Percentiles rank a stretch among this genome's conserved stretches.
phyloP scores from a whole-genome alignment of 495 filamentous ascomycete genomes.

The Talaromyces wortmannii region DNA sequence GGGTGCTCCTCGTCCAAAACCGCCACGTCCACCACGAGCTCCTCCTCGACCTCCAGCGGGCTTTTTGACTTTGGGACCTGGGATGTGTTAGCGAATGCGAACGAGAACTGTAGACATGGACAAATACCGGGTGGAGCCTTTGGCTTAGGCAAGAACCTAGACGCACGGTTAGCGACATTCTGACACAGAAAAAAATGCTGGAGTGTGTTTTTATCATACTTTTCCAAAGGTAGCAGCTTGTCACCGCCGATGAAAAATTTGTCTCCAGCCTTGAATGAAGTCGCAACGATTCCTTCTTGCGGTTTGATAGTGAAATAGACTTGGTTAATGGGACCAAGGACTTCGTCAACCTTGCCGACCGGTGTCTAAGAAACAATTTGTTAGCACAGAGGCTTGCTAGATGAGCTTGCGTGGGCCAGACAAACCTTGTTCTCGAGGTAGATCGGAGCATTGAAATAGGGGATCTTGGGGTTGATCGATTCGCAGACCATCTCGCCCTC shows the following conservation, averaged over 20 bases:
- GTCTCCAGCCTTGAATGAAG: constrained; percentile 90
- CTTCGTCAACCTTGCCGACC: constrained; percentile 53
- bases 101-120: not conserved
- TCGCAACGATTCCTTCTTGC: constrained; percentile 87
- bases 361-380: constrained; percentile 33
- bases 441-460: constrained; percentile 98
- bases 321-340: constrained; percentile 90
- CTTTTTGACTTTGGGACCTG: constrained; percentile 47
- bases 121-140: constrained; percentile 69
- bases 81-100: constrained; percentile 10
- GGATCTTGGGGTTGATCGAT: constrained; percentile 88
- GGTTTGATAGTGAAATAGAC: constrained; percentile 98
- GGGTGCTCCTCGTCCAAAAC: constrained; percentile 37
- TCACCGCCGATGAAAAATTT: constrained; percentile 94
- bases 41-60: constrained; percentile 50
- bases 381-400: not conserved
- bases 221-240: constrained; percentile 89
- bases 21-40: constrained; percentile 28
- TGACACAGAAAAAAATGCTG: not conserved
- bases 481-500: constrained; percentile 97
- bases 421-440: constrained; percentile 95
- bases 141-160: constrained; percentile 86
- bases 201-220: constrained; percentile 29
- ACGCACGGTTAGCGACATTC: constrained; percentile 10
- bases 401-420: not conserved